Evolutionary conservation across 1,284 basidiomycete genomes (phyloP).

Genomic region (Rhodofomes roseus): DNA sequence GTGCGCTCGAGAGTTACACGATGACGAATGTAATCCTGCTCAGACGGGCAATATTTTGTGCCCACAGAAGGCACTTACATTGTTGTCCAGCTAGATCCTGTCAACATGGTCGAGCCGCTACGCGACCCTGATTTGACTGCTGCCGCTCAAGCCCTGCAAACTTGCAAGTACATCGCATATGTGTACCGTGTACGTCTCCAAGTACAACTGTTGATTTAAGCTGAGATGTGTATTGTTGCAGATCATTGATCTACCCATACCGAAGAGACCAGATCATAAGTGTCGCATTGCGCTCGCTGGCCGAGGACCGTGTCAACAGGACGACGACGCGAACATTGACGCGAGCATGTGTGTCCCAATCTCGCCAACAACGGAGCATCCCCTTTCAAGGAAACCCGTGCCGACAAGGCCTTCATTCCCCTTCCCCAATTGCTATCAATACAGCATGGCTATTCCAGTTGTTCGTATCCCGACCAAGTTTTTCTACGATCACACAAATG

Average conservation of each 20-base stretch:
- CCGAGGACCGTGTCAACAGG: neutral
- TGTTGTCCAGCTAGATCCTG: neutral
- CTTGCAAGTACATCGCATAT: neutral
- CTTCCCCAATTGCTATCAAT: constrained; percentile 1
- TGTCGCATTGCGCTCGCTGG: neutral
- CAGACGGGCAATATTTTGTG: neutral
- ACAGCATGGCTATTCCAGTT: neutral
- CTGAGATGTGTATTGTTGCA: neutral
- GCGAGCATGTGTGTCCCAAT: neutral
- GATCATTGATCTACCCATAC: neutral
- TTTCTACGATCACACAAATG: neutral
- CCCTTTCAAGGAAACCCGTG: neutral
- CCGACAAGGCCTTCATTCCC: neutral
- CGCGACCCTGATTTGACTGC: neutral
- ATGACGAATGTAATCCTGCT: neutral
- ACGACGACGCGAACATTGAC: neutral
- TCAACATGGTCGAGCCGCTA: neutral
- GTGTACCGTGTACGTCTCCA: neutral
- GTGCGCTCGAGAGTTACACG: no score
- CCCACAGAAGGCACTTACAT: neutral
- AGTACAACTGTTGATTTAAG: no score
- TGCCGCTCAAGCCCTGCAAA: neutral
- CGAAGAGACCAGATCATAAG: neutral
- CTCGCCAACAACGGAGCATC: neutral
- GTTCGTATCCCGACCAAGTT: neutral